Conservation (phyloP, 2,329 filamentous ascomycete species). For the Cryphonectria carpinicola region DNA sequence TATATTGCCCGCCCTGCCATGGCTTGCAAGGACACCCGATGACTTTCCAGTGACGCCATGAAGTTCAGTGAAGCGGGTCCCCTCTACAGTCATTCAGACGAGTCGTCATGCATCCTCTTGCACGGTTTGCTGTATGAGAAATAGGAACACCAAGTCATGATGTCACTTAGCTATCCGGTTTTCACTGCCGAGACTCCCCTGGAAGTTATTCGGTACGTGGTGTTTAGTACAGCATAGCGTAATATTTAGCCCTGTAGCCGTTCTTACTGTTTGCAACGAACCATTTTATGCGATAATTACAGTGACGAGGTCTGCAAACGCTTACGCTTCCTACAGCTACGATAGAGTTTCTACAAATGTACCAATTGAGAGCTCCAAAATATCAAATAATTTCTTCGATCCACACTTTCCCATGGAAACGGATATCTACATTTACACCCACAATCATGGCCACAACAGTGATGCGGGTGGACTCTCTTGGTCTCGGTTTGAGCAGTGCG, state of each 20-base stretch:
- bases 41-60: neutral
- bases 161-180: conserved; percentile 2
- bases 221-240: neutral
- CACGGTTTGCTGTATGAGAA: neutral
- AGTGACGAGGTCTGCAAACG: too few species aligned
- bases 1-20: neutral
- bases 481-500: too few species aligned
- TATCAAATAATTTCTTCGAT: neutral
- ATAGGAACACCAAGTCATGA: conserved; percentile 3
- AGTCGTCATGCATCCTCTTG: neutral
- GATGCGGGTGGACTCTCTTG: too few species aligned
- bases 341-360: neutral
- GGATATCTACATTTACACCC: too few species aligned
- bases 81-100: too few species aligned
- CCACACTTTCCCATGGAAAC: too few species aligned
- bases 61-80: neutral
- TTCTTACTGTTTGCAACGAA: neutral
- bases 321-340: neutral
- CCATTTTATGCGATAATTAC: neutral
- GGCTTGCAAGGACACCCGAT: neutral
- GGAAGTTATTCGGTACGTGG: neutral
- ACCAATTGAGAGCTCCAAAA: neutral
- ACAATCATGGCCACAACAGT: too few species aligned
- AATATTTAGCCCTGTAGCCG: neutral
- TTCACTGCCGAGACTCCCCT: neutral